Evolutionary conservation across 2,329 filamentous ascomycete genomes (phyloP).

Genomic region (Blumeria hordei): DNA sequence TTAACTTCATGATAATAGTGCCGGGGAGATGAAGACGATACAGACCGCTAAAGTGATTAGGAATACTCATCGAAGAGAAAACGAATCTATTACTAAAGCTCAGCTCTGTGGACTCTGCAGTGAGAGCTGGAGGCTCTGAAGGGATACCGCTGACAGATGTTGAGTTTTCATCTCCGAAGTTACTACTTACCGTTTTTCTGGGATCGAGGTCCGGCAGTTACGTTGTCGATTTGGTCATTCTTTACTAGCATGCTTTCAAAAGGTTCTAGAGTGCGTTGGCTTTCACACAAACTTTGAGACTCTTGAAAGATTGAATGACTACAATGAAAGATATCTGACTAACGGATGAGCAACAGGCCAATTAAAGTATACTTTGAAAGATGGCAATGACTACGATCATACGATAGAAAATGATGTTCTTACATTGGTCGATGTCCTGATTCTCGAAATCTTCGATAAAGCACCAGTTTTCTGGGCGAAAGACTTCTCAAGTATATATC

Average conservation of each 20-base stretch:
- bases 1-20: too few species aligned
- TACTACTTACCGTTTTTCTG: too few species aligned
- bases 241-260: background rate
- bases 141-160: too few species aligned
- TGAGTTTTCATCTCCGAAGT: too few species aligned
- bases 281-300: background rate
- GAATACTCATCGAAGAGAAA: too few species aligned
- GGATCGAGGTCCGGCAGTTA: background rate
- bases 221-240: background rate
- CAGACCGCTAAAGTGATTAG: too few species aligned
- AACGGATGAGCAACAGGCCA: background rate
- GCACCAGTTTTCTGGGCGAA: background rate
- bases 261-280: background rate
- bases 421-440: background rate
- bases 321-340: background rate
- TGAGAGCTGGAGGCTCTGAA: too few species aligned
- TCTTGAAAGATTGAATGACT: background rate
- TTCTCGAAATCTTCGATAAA: conserved; percentile 2
- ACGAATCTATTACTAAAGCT: too few species aligned
- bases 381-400: conserved; percentile 1
- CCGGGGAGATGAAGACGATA: too few species aligned
- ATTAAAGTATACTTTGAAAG: background rate
- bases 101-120: too few species aligned
- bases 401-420: conserved; percentile 1
- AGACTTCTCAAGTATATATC: conserved; percentile 1